phyloP scores from a whole-genome alignment of 2,329 filamentous ascomycete species.

The Thelonectria olida region DNA sequence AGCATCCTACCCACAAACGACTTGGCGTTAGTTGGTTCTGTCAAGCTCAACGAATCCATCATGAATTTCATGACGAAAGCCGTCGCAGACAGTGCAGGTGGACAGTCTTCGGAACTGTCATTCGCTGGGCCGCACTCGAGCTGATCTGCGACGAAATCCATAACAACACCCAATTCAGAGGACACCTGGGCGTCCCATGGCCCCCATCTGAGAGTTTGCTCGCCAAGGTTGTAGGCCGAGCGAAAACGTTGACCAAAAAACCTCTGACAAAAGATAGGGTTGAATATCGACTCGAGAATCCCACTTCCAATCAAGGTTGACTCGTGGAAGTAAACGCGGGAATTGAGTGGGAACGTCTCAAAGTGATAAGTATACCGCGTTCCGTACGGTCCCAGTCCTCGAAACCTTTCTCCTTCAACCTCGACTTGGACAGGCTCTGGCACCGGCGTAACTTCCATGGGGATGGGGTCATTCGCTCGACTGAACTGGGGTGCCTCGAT shows the following conservation, averaged over 20 bases:
- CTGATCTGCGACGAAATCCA: constrained; percentile 66
- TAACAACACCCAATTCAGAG: constrained; percentile 68
- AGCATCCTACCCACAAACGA: constrained; percentile 55
- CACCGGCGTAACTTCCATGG: constrained; percentile 11
- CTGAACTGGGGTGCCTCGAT: constrained; percentile 61
- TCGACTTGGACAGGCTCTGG: constrained; percentile 23
- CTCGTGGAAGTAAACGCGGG: constrained; percentile 67
- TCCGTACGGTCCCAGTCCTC: constrained; percentile 67
- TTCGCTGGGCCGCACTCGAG: constrained; percentile 32
- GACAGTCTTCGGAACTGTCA: constrained; percentile 17
- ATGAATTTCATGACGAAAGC: constrained; percentile 60
- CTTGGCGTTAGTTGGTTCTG: constrained; percentile 44
- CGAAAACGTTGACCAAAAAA: constrained; percentile 44
- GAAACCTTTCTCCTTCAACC: constrained; percentile 46
- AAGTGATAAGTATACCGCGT: constrained; percentile 71
- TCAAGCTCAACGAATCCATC: constrained; percentile 53
- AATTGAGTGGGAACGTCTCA: constrained; percentile 66
- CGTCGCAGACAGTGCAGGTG: constrained; percentile 42
- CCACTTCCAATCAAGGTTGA: constrained; percentile 68
- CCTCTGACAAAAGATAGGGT: constrained; percentile 40
- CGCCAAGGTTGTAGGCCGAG: constrained; percentile 56
- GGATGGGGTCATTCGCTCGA: constrained; percentile 63
- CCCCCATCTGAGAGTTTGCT: constrained; percentile 62
- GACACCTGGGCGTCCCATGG: constrained; percentile 66
- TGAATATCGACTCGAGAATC: constrained; percentile 52